phyloP scores from a whole-genome alignment of 306 rosid genomes.

The Delonix regia region DNA sequence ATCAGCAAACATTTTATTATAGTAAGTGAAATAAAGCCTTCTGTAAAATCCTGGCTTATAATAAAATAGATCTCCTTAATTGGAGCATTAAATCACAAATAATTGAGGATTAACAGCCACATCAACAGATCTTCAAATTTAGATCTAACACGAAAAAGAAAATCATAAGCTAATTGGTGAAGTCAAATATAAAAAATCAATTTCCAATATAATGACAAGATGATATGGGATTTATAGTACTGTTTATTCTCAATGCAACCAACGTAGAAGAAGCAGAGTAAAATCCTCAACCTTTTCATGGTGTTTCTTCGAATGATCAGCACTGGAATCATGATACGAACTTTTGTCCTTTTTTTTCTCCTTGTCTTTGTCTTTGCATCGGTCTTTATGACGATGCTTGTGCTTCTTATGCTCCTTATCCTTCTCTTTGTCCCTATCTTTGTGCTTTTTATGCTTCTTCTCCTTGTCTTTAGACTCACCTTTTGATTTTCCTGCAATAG shows the following conservation, averaged over 20 bases:
- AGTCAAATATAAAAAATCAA: constrained; percentile 2
- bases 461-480: constrained; percentile 86
- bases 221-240: constrained; percentile 15
- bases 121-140: background rate
- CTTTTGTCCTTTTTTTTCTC: constrained; percentile 96
- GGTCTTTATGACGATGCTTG: constrained; percentile 82
- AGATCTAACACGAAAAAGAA: background rate
- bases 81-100: constrained; percentile 18
- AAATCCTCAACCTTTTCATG: constrained; percentile 81
- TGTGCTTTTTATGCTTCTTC: constrained; percentile 89
- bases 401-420: constrained; percentile 95
- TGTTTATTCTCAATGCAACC: constrained; percentile 7
- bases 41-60: background rate
- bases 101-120: background rate
- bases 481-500: constrained; percentile 84
- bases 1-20: constrained; percentile 15
- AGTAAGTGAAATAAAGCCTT: background rate
- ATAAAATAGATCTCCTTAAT: background rate
- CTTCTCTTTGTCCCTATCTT: constrained; percentile 82
- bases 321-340: constrained; percentile 79
- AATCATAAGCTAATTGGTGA: background rate
- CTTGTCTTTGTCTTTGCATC: constrained; percentile 58
- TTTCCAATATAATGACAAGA: constrained; percentile 16
- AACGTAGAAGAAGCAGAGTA: constrained; percentile 31
- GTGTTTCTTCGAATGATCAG: constrained; percentile 90